These are phyloP conservation scores for Cetradonia linearis DNA, from an alignment of 495 filamentous ascomycete genomes.

Conservation along the genomic window DNA sequence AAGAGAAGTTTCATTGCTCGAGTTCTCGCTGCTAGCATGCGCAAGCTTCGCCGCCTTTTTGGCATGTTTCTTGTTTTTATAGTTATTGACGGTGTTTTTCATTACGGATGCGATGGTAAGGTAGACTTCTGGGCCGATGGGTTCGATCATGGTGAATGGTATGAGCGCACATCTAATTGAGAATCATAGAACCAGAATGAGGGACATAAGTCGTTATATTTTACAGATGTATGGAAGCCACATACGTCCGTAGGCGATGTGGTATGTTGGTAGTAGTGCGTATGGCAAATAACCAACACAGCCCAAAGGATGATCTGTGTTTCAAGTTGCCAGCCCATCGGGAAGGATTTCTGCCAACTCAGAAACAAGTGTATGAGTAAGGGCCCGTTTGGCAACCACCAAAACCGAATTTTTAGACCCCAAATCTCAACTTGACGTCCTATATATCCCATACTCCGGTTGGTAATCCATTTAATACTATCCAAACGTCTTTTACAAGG, in stretches of 20 bases:
- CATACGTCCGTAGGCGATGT: background rate
- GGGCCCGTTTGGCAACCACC: background rate
- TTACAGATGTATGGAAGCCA: background rate
- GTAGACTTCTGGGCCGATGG: constrained; percentile 10
- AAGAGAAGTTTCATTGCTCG: constrained; percentile 3
- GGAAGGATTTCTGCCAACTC: background rate
- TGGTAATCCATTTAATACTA: no score
- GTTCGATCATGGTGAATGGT: constrained; percentile 7
- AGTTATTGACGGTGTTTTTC: background rate
- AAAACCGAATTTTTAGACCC: no score
- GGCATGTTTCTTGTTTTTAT: background rate
- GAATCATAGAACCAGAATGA: background rate
- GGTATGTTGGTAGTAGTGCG: background rate
- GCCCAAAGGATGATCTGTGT: background rate
- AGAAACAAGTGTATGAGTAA: background rate
- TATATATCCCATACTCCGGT: no score
- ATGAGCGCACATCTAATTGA: no score
- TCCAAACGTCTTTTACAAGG: no score
- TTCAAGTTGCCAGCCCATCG: background rate
- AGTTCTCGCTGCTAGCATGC: background rate
- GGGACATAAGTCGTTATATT: background rate
- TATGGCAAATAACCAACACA: background rate
- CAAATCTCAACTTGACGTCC: no score
- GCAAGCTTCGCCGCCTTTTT: background rate
- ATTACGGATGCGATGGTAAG: constrained; percentile 1